Percentiles rank a stretch among this genome's conserved stretches.
These are phyloP conservation scores for Primulina huaijiensis DNA, from an alignment of 257 asterid genomes.

Conservation along the genomic window DNA sequence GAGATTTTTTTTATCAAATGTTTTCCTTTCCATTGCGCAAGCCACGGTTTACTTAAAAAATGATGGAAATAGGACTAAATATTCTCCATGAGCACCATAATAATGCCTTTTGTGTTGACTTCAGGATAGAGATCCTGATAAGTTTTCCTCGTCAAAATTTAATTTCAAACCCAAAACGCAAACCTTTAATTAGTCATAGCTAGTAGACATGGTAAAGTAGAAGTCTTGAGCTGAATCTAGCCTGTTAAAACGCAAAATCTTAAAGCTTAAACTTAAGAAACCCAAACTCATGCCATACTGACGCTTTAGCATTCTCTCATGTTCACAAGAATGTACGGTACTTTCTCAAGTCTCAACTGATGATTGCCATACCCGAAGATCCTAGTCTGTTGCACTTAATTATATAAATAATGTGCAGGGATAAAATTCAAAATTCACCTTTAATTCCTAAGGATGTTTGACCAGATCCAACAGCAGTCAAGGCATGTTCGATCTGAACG, in stretches of 20 bases:
- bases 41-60: not conserved
- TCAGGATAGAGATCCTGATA: not conserved
- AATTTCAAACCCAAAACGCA: not conserved
- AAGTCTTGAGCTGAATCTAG: not conserved
- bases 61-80: not conserved
- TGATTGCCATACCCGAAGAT: not conserved
- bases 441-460: slow-evolving; percentile 97
- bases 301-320: not conserved
- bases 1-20: not conserved
- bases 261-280: not conserved
- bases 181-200: not conserved
- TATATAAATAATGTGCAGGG: not conserved
- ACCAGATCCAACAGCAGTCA: slow-evolving; percentile 99
- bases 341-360: not conserved
- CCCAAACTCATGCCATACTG: not conserved
- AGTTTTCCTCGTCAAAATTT: not conserved
- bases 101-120: not conserved
- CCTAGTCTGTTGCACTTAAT: not conserved
- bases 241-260: not conserved
- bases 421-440: slow-evolving; percentile 43
- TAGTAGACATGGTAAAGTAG: too few species aligned
- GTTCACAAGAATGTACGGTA: not conserved
- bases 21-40: not conserved
- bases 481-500: slow-evolving; percentile 97
- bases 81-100: not conserved